These are phyloP conservation scores for Amoebophrya sp. DNA, from an alignment of 169 alveolate genomes.

Conservation along the genomic window DNA sequence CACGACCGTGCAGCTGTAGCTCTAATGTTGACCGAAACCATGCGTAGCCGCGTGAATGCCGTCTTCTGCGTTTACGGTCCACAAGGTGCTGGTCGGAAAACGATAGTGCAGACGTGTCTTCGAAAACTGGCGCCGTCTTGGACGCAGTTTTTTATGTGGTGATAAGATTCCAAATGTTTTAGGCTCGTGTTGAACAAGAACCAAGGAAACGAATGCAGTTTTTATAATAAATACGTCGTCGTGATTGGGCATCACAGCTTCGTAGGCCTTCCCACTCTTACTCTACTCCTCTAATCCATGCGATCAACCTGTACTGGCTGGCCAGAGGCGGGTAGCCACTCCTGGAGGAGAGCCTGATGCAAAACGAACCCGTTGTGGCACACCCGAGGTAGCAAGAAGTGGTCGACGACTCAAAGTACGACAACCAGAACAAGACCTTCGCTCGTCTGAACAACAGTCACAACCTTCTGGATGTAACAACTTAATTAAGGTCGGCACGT, in stretches of 20 bases:
- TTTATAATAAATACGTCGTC: neutral
- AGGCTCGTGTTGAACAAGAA: neutral
- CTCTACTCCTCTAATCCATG: neutral
- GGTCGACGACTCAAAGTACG: no score
- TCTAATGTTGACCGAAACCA: neutral
- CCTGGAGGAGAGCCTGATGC: no score
- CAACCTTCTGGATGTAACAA: neutral
- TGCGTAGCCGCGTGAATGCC: neutral
- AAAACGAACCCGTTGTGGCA: no score
- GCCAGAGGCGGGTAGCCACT: neutral
- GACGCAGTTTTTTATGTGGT: neutral
- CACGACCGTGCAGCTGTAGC: no score
- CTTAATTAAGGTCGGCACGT: neutral
- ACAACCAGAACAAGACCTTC: neutral
- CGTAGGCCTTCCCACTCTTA: neutral
- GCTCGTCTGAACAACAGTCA: neutral
- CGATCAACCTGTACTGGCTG: neutral
- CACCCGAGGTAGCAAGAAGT: no score
- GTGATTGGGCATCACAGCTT: neutral
- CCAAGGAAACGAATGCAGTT: no score
- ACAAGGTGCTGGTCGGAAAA: neutral
- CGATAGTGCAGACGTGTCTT: neutral
- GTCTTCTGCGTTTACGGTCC: neutral
- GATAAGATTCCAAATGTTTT: neutral
- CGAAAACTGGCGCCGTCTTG: neutral